Evolutionary conservation across 768 basidiomycete genomes (phyloP).

Genomic region (Leccinum ochraceum): DNA sequence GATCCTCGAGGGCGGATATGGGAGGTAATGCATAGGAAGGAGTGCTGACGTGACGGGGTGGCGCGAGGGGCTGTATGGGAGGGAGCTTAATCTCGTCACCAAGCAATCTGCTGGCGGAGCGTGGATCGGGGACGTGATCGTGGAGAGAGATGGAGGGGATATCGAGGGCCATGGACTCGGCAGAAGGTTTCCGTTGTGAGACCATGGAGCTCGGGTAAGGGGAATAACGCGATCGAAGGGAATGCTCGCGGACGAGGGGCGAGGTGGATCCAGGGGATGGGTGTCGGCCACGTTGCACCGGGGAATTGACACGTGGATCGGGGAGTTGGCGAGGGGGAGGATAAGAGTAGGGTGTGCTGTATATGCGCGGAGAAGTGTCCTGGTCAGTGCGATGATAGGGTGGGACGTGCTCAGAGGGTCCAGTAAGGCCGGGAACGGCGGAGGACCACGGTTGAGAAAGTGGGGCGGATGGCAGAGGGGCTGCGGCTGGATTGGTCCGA

Average conservation of each 20-base stretch:
- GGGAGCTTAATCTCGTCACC: conserved; percentile 42
- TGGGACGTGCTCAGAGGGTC: conserved; percentile 22
- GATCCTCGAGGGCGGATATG: conserved; percentile 67
- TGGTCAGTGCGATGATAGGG: conserved; percentile 30
- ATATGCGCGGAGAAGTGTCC: conserved; percentile 25
- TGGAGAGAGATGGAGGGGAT: conserved; percentile 38
- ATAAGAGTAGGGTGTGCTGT: conserved; percentile 32
- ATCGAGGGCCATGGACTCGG: conserved; percentile 34
- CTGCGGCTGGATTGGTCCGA: conserved; percentile 46
- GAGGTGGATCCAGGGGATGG: conserved; percentile 29
- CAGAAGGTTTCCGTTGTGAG: conserved; percentile 27
- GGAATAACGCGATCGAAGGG: conserved; percentile 39
- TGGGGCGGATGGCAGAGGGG: conserved; percentile 33
- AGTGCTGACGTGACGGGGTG: conserved; percentile 29
- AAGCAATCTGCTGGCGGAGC: conserved; percentile 24
- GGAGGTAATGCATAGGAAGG: conserved; percentile 61
- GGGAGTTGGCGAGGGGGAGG: conserved; percentile 30
- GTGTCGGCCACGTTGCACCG: conserved; percentile 33
- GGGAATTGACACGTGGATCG: conserved; percentile 30
- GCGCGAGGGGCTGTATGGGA: conserved; percentile 41
- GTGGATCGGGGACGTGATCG: conserved; percentile 30
- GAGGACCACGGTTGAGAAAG: conserved; percentile 50
- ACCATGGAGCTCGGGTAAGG: conserved; percentile 43
- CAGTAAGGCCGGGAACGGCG: conserved; percentile 39
- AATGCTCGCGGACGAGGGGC: conserved; percentile 26